Evolutionary conservation across 805 yeast genomes (phyloP).

Genomic region (Blastobotrys terrestris): DNA sequence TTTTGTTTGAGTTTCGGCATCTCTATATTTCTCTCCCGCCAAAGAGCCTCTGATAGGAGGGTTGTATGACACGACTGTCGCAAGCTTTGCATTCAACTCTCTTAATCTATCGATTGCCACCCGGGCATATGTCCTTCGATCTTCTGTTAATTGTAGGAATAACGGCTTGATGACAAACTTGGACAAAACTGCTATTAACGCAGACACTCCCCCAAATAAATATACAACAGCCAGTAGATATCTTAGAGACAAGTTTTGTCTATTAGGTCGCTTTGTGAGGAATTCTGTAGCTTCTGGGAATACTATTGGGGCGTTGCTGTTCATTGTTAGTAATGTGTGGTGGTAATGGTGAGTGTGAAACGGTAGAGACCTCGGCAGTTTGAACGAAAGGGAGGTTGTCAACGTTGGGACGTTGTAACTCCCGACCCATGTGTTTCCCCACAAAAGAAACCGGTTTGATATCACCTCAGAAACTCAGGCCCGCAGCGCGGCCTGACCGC

Average conservation of each 20-base stretch:
- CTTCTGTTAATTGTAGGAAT: constrained; percentile 28
- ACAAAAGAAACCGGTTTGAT: neutral
- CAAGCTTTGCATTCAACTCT: constrained; percentile 21
- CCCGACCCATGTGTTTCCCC: no score
- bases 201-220: constrained; percentile 29
- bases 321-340: neutral
- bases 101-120: constrained; percentile 23
- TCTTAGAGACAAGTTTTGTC: constrained; percentile 17
- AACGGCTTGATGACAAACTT: constrained; percentile 30
- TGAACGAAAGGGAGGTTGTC: neutral
- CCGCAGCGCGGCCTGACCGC: neutral
- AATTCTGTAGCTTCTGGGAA: constrained; percentile 26
- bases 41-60: constrained; percentile 17
- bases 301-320: constrained; percentile 12
- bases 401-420: neutral
- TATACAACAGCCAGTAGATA: constrained; percentile 28
- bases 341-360: neutral
- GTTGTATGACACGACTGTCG: constrained; percentile 14
- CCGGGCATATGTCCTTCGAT: constrained; percentile 27
- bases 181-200: constrained; percentile 25
- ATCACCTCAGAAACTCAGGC: neutral
- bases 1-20: constrained; percentile 25
- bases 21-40: constrained; percentile 19
- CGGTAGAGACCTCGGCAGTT: neutral
- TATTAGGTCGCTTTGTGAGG: constrained; percentile 11